These are phyloP conservation scores for Glycine tomentella DNA, from an alignment of 306 rosid species.

Conservation along the genomic window DNA sequence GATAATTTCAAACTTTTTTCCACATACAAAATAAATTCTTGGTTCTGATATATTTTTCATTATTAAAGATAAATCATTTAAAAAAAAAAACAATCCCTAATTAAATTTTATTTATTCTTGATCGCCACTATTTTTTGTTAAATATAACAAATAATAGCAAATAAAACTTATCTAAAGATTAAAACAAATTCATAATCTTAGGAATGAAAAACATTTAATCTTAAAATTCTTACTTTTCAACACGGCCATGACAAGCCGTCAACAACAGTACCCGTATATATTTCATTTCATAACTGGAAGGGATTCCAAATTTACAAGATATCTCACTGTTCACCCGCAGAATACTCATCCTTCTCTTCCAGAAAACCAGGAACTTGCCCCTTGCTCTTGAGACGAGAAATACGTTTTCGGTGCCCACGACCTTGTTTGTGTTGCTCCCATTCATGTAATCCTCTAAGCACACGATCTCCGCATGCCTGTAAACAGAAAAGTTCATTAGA, in stretches of 20 bases:
- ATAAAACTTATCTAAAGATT: no score
- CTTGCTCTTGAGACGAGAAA: conserved; percentile 68
- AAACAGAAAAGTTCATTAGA: conserved; percentile 38
- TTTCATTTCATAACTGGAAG: background rate
- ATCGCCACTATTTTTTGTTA: background rate
- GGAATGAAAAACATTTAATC: no score
- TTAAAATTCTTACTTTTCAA: no score
- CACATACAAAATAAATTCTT: no score
- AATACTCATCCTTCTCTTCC: conserved; percentile 41
- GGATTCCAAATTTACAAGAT: conserved; percentile 12
- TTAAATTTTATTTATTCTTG: background rate
- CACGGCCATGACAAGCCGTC: background rate
- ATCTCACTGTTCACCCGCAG: conserved; percentile 17
- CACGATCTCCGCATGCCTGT: conserved; percentile 85
- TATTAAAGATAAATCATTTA: no score
- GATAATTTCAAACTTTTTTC: no score
- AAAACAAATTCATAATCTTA: no score
- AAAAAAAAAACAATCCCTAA: background rate
- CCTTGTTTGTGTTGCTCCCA: conserved; percentile 92
- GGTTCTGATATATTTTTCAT: no score
- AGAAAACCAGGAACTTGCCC: conserved; percentile 34
- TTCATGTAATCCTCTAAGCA: conserved; percentile 86
- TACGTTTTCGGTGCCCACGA: conserved; percentile 80
- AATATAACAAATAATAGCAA: no score
- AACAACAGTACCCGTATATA: background rate